A percentile compares a stretch with the other conserved stretches of the same genome.
These are phyloP conservation scores for Agastache rugosa DNA, from an alignment of 257 asterid species.

Conservation along the genomic window DNA sequence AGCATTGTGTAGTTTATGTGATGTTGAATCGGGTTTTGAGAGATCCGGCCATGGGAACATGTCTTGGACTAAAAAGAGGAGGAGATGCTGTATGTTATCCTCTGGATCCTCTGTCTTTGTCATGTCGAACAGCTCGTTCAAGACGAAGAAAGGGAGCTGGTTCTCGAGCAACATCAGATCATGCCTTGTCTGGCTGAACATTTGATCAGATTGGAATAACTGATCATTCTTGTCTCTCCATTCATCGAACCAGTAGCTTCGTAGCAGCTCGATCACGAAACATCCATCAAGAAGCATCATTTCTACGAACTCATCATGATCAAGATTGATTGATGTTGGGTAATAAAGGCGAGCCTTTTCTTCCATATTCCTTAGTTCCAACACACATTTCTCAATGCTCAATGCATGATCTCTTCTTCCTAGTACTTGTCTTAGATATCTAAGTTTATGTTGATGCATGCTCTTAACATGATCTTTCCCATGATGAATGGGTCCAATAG, in stretches of 20 bases:
- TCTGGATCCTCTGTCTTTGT: constrained; percentile 12
- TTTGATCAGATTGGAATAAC: constrained; percentile 33
- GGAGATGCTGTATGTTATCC: not conserved
- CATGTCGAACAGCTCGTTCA: constrained; percentile 38
- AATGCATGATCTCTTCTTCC: not conserved
- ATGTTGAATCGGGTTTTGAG: not conserved
- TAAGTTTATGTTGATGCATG: constrained; percentile 47
- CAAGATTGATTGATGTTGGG: constrained; percentile 9
- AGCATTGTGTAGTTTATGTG: not conserved
- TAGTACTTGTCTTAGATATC: constrained; percentile 32
- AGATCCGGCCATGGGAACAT: constrained; percentile 15
- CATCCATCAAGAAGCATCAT: constrained; percentile 54
- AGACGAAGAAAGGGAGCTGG: constrained; percentile 40
- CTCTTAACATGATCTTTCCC: constrained; percentile 15
- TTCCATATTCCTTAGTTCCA: not conserved
- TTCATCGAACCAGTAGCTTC: constrained; percentile 5
- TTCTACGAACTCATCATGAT: constrained; percentile 22
- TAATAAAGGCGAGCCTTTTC: constrained; percentile 38
- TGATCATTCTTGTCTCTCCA: constrained; percentile 27
- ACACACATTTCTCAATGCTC: constrained; percentile 23
- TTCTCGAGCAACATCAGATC: constrained; percentile 49
- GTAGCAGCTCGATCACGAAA: constrained; percentile 42
- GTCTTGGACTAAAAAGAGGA: not conserved
- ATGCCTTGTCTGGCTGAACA: constrained; percentile 4
- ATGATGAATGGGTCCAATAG: constrained; percentile 52